phyloP scores from a whole-genome alignment of 768 basidiomycete genomes.

The Gloeopeniophorella convolvens region DNA sequence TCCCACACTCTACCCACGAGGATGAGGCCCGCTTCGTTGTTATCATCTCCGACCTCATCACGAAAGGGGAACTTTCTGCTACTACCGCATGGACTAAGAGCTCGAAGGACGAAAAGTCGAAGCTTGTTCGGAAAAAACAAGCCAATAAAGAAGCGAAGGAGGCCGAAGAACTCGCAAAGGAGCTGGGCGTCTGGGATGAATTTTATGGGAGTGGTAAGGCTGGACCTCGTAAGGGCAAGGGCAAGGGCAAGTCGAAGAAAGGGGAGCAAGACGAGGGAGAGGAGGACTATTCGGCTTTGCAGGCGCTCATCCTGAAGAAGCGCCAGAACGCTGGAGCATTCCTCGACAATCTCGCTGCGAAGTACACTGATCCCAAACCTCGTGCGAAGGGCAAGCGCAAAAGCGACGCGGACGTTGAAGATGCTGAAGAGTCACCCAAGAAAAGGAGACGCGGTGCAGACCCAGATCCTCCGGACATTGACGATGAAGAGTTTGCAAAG shows the following conservation, averaged over 20 bases:
- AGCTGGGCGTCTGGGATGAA: slow-evolving; percentile 91
- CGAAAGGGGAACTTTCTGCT: slow-evolving; percentile 47
- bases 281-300: slow-evolving; percentile 62
- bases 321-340: slow-evolving; percentile 65
- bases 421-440: slow-evolving; percentile 33
- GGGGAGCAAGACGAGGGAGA: slow-evolving; percentile 36
- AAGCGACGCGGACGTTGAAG: slow-evolving; percentile 36
- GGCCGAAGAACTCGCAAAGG: slow-evolving; percentile 78
- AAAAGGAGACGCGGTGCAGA: slow-evolving; percentile 40
- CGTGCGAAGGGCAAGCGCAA: slow-evolving; percentile 37
- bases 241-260: slow-evolving; percentile 40
- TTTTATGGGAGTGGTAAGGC: slow-evolving; percentile 77
- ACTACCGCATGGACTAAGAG: slow-evolving; percentile 61
- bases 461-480: slow-evolving; percentile 47
- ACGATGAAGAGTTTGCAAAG: slow-evolving; percentile 59
- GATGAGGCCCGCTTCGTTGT: slow-evolving; percentile 84
- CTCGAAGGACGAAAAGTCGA: slow-evolving; percentile 75
- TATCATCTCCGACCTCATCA: slow-evolving; percentile 61
- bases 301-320: slow-evolving; percentile 77
- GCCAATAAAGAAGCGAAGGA: slow-evolving; percentile 76
- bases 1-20: slow-evolving; percentile 77
- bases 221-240: slow-evolving; percentile 49
- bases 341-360: slow-evolving; percentile 67
- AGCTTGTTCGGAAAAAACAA: slow-evolving; percentile 64
- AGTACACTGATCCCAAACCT: slow-evolving; percentile 52